Evolutionary conservation across 768 basidiomycete genomes (phyloP), one percentile per base, ranked within the genome.

Genomic region (Mycena vitilis): DNA sequence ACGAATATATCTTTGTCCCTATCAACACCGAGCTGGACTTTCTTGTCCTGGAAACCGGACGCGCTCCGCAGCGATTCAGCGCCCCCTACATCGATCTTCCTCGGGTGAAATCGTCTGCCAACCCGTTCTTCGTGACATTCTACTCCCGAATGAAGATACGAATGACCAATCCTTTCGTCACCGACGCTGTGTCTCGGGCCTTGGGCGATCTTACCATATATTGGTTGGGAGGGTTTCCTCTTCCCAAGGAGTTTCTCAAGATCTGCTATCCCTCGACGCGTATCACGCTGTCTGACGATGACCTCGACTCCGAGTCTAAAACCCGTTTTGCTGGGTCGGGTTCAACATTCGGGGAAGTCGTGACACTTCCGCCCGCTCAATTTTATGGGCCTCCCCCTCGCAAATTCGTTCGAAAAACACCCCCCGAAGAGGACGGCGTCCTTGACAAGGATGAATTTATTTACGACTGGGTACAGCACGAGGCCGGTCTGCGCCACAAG

Each of bases 121-220:
- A 58, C n/a, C 57, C 57, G 23, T 58, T 58, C 25, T 58, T 58
- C 42, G 57, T 58, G 7, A 30, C 42, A 13, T 58, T 58, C 42
- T 18, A 58, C n/a, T 42, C 57, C 12, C 44, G 42, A 20, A n/a
- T 23, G 57, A 34, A 45, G 42, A 58, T 58, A 5, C 30, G 12
- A 13, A n/a, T n/a, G n/a, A n/a, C 20, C 8, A 38, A 38, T 23
- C 40, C 44, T 22, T 22, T 20, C 16, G 3, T 54, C 37, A 5
- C 13, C 25, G 34, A n/a, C n/a, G n/a, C n/a, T n/a, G n/a, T n/a
- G n/a, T 54, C 53, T 13, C 5, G 37, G 13, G 30, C 4, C 7
- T 56, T 36, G 55, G 11, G 25, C n/a, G 18, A 23, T 5, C 37
- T 56, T 12, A 5, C 34, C 10, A 20, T 10, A 6, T 22, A 16